A percentile compares a stretch with the other conserved stretches of the same genome.
phyloP scores from a whole-genome alignment of 1,139 yeast species.

The Barnettozyma hawaiiensis region DNA sequence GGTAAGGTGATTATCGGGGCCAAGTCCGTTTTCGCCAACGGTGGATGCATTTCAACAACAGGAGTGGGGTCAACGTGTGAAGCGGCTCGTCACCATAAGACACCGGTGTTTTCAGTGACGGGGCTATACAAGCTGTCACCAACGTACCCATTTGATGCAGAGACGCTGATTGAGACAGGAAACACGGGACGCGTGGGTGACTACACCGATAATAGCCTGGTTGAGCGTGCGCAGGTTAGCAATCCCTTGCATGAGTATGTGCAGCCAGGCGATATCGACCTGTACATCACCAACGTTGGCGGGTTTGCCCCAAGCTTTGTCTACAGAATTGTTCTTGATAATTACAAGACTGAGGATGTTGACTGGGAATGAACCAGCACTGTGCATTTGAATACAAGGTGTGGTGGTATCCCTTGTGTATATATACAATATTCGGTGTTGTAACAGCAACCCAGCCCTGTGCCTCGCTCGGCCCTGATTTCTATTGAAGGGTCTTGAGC shows the following conservation, averaged over 20 bases:
- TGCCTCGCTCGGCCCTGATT: conserved; percentile 35
- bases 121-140: conserved; percentile 94
- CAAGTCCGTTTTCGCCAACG: conserved; percentile 88
- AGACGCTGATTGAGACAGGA: conserved; percentile 86
- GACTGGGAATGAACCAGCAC: conserved; percentile 27
- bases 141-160: conserved; percentile 86
- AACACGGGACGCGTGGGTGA: conserved; percentile 80
- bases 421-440: no score
- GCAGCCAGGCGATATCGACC: conserved; percentile 91
- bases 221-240: conserved; percentile 53
- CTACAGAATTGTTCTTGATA: conserved; percentile 91
- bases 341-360: conserved; percentile 82
- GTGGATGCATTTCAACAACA: conserved; percentile 85
- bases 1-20: conserved; percentile 95
- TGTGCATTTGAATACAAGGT: conserved; percentile 3
- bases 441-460: no score
- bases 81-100: conserved; percentile 89
- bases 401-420: conserved; percentile 1
- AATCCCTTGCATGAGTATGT: conserved; percentile 93
- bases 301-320: conserved; percentile 96
- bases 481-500: conserved; percentile 34
- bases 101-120: conserved; percentile 94
- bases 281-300: conserved; percentile 90
- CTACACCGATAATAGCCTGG: conserved; percentile 55
- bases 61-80: conserved; percentile 94